Evolutionary conservation across 2,329 filamentous ascomycete species (phyloP).

Genomic region (Penicillium palitans): DNA sequence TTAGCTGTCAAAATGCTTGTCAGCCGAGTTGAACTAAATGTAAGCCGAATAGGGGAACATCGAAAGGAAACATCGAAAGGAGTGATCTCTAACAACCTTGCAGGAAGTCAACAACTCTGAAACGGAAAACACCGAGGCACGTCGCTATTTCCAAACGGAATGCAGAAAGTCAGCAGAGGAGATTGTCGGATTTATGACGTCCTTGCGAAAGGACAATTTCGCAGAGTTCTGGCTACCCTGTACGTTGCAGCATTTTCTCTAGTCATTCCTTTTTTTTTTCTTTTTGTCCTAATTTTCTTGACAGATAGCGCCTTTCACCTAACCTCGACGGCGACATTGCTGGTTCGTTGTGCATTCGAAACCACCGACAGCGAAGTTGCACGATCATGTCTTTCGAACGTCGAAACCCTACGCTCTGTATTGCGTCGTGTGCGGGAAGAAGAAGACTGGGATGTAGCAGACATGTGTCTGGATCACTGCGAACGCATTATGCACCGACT

Average conservation of each 20-base stretch:
- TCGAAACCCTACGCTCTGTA: conserved; percentile 50
- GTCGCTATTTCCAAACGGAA: conserved; percentile 51
- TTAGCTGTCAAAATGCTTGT: conserved; percentile 51
- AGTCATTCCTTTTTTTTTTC: background rate
- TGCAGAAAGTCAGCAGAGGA: conserved; percentile 47
- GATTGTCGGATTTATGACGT: conserved; percentile 53
- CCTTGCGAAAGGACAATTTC: conserved; percentile 49
- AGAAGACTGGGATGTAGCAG: conserved; percentile 57
- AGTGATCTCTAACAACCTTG: conserved; percentile 8
- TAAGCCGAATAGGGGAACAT: conserved; percentile 24
- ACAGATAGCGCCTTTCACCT: conserved; percentile 54
- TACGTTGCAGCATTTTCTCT: conserved; percentile 26
- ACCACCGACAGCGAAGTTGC: conserved; percentile 50
- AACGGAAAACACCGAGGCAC: conserved; percentile 49
- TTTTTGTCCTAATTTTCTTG: conserved; percentile 10
- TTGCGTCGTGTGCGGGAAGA: conserved; percentile 51
- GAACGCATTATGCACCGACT: conserved; percentile 47
- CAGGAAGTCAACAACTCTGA: conserved; percentile 47
- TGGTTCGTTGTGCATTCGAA: conserved; percentile 54
- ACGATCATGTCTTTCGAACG: conserved; percentile 48
- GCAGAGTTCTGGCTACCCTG: conserved; percentile 55
- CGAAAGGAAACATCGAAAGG: background rate
- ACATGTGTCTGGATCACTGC: conserved; percentile 55
- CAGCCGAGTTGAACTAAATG: conserved; percentile 49
- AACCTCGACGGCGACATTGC: conserved; percentile 55